Evolutionary conservation across 129 eudicot species (phyloP).

Genomic region (Chrysanthemum lavandulifolium): DNA sequence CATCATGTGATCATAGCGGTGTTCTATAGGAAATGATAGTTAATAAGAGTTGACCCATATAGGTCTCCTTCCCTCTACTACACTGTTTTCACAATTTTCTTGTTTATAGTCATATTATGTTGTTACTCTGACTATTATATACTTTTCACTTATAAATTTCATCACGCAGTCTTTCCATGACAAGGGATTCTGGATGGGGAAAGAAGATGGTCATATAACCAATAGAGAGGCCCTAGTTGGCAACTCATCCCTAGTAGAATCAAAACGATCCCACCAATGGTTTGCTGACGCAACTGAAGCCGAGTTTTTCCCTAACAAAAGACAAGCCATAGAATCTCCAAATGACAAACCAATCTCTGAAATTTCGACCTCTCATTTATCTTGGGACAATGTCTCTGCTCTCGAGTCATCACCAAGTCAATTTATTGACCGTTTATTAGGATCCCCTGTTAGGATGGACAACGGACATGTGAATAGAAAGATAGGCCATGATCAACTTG

Average conservation of each 20-base stretch:
- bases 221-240: conserved; percentile 51
- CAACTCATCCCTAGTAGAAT: conserved; percentile 51
- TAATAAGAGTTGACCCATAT: too few species aligned
- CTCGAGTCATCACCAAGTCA: conserved; percentile 58
- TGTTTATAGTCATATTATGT: not conserved
- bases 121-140: not conserved
- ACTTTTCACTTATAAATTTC: conserved; percentile 7
- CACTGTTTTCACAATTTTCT: not conserved
- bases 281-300: conserved; percentile 57
- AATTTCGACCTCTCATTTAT: conserved; percentile 30
- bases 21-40: too few species aligned
- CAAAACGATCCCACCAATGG: conserved; percentile 71
- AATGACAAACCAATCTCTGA: conserved; percentile 44
- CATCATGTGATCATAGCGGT: too few species aligned
- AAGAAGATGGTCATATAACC: conserved; percentile 43
- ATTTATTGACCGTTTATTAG: conserved; percentile 66
- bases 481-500: conserved; percentile 35
- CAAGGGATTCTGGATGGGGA: conserved; percentile 73
- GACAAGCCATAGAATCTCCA: conserved; percentile 60
- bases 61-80: too few species aligned
- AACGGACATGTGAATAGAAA: conserved; percentile 34
- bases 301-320: conserved; percentile 67
- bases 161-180: conserved; percentile 54
- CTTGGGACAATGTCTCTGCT: conserved; percentile 58
- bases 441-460: conserved; percentile 37